Conservation (phyloP, 305 asterid species). For the Fraxinus floribunda region DNA sequence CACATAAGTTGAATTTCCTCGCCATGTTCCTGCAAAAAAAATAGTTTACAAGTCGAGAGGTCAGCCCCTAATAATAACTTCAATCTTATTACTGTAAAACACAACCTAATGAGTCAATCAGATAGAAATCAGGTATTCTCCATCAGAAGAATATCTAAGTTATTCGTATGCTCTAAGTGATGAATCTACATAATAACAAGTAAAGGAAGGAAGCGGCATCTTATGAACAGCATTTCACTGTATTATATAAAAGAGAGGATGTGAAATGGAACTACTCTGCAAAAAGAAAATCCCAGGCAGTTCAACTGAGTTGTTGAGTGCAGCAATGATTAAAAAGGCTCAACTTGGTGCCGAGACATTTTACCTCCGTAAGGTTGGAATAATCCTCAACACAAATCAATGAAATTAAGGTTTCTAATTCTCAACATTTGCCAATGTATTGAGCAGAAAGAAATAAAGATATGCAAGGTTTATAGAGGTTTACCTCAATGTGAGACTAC, state of each 20-base stretch:
- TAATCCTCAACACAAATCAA: neutral
- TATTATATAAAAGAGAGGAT: neutral
- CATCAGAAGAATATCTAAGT: neutral
- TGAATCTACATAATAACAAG: neutral
- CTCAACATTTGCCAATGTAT: too few species aligned
- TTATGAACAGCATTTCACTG: neutral
- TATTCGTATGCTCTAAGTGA: neutral
- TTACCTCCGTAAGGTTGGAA: neutral
- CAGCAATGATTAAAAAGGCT: neutral
- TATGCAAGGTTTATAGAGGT: too few species aligned
- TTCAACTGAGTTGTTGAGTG: neutral
- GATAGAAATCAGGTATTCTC: slow-evolving; percentile 1
- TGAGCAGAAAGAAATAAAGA: too few species aligned
- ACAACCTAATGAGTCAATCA: neutral
- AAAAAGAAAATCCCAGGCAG: neutral
- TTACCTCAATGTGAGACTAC: too few species aligned
- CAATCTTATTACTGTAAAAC: neutral
- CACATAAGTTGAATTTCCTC: neutral
- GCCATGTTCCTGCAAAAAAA: neutral
- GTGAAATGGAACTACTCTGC: neutral
- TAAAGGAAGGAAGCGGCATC: neutral
- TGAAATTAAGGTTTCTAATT: neutral
- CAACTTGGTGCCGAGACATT: neutral
- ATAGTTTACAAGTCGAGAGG: neutral
- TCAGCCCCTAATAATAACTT: neutral